Base-by-base conservation (phyloP, 2,329 filamentous ascomycete species). In the Rhytidhysteron rufulum region DNA sequence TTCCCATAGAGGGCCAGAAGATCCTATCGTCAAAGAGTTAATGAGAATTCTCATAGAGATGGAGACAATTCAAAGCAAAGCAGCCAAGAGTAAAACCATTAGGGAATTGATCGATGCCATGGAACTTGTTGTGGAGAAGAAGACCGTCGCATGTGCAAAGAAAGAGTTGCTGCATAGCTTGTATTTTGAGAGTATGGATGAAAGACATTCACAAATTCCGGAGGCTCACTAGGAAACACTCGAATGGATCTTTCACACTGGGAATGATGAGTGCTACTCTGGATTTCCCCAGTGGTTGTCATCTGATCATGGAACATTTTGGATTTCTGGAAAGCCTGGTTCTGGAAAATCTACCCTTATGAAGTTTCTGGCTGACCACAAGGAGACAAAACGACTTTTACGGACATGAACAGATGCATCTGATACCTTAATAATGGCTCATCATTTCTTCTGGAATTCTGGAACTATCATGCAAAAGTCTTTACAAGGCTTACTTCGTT, bases 271-370 rank as follows among this genome's bases (percentile, higher is more conserved):
- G n/a, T 24, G 8, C 10, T 8, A 13, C 8, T 17, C 34, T 24
- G 25, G 30, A 4, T 42, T 40, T 29, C 11, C 15, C 10, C 5
- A 31, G 2, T 44, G 41, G 41, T 32, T 41, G 16, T n/a, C 37
- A 20, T 34, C 5, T 10, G 16, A 18, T 11, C 24, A 21, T 3
- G 32, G 33, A 16, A 19, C 40, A 80, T 63, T 53, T 40, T 65
- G 56, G 55, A 49, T 63, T 21, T 48, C 41, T 10, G 60, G 59
- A 2, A 65, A 63, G 29, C 44, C 55, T 0, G 61, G 53, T 0
- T 56, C 57, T 1, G 60, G 61, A 2, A 65, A 65, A 24, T 53
- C 47, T 6, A 62, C 54, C 0, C 29, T 65, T n/a, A 45, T 59
- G 27, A 62, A 58, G 30, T 62, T 51, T 30, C 30, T 63, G 7